A percentile compares a stretch with the other conserved stretches of the same genome.
Conservation (phyloP, 345 rosid species). For the Rhodomyrtus tomentosa region DNA sequence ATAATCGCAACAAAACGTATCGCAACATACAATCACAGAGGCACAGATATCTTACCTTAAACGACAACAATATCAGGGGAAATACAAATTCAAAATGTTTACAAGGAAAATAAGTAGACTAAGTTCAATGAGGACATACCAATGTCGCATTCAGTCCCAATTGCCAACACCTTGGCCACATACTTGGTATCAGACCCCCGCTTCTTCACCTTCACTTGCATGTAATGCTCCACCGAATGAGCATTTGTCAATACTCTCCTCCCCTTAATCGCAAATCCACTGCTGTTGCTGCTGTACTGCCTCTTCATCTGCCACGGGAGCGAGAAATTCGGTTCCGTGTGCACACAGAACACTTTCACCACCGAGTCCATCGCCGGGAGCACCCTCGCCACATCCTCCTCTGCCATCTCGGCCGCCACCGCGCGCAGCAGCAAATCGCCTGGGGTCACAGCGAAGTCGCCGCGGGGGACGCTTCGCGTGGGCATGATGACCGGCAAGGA, state of each 20-base stretch:
- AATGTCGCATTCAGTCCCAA: slow-evolving; percentile 90
- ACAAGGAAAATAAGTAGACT: not conserved
- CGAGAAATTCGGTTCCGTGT: slow-evolving; percentile 85
- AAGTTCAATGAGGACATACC: slow-evolving; percentile 24
- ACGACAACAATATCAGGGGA: not conserved
- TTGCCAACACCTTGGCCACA: slow-evolving; percentile 72
- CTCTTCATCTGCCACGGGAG: slow-evolving; percentile 87
- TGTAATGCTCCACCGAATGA: slow-evolving; percentile 84
- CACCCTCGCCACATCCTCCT: slow-evolving; percentile 28
- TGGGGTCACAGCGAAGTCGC: not conserved
- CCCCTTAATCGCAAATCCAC: slow-evolving; percentile 68
- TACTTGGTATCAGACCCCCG: slow-evolving; percentile 89
- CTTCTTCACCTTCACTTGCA: slow-evolving; percentile 82
- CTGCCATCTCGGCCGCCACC: not conserved
- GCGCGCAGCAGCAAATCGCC: not conserved
- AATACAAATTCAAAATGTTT: not conserved
- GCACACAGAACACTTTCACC: slow-evolving; percentile 86
- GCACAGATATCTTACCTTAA: not conserved
- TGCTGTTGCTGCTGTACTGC: slow-evolving; percentile 77
- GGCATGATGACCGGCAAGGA: slow-evolving; percentile 3
- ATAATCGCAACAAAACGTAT: not conserved
- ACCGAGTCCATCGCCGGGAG: slow-evolving; percentile 81
- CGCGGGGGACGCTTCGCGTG: slow-evolving; percentile 1
- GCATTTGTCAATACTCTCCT: slow-evolving; percentile 81
- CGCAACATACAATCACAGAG: not conserved